Conservation (phyloP, 208 protist species). For the Blastocrithidia nonstop region DNA sequence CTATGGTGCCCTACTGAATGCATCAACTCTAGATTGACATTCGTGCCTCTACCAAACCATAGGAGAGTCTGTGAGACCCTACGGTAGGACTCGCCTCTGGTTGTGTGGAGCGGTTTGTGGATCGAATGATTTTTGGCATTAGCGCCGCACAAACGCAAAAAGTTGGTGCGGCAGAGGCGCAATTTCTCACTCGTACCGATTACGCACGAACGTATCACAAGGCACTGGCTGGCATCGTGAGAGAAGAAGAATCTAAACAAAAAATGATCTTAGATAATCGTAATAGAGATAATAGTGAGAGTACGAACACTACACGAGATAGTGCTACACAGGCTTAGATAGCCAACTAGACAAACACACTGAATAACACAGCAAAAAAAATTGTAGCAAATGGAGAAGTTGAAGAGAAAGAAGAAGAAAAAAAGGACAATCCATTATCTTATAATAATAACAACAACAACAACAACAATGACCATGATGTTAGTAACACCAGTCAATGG, state of each 20-base stretch:
- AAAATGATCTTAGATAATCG: too few relatives aligned
- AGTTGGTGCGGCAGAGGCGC: slow-evolving; percentile 63
- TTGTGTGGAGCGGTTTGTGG: slow-evolving; percentile 61
- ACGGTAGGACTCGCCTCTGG: slow-evolving; percentile 59
- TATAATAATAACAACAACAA: background rate
- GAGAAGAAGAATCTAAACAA: background rate
- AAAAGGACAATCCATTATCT: too few relatives aligned
- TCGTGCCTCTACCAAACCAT: slow-evolving; percentile 72
- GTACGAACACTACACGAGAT: background rate
- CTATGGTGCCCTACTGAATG: slow-evolving; percentile 84
- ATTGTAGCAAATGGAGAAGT: too few relatives aligned
- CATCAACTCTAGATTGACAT: slow-evolving; percentile 81
- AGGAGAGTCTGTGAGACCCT: slow-evolving; percentile 68
- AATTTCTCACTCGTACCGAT: slow-evolving; percentile 64
- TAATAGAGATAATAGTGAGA: background rate
- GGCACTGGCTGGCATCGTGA: slow-evolving; percentile 18
- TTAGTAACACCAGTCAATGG: background rate
- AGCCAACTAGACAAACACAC: background rate
- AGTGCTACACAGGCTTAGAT: background rate
- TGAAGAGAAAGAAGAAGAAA: too few relatives aligned
- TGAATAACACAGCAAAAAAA: background rate
- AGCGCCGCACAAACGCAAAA: slow-evolving; percentile 63
- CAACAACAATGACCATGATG: background rate
- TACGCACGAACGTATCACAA: slow-evolving; percentile 61
- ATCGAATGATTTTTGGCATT: slow-evolving; percentile 64